phyloP scores from a whole-genome alignment of 345 rosid species.

The Eucalyptus pumila region DNA sequence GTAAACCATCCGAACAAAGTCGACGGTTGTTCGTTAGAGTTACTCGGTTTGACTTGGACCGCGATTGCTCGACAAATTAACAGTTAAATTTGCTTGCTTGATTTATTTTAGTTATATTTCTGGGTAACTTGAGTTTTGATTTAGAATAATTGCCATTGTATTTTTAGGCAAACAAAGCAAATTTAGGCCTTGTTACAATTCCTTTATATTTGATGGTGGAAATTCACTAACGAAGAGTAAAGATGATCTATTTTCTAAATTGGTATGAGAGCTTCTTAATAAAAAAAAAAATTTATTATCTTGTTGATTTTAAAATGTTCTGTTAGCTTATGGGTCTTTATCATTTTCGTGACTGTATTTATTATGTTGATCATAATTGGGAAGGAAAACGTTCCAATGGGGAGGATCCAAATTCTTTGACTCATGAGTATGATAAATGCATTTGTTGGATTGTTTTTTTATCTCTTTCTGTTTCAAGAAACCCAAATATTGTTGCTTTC shows the following conservation, averaged over 20 bases:
- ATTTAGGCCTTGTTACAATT: neutral
- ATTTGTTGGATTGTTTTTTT: neutral
- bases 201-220: neutral
- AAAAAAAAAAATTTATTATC: too few relatives aligned
- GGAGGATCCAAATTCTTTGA: neutral
- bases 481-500: neutral
- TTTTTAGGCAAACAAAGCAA: neutral
- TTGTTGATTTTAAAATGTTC: neutral
- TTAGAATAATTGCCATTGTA: neutral
- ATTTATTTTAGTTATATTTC: too few relatives aligned
- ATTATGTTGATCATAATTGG: neutral
- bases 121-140: neutral
- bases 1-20: too few relatives aligned
- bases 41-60: too few relatives aligned
- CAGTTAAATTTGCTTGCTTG: neutral
- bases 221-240: neutral
- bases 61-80: too few relatives aligned
- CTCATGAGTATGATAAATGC: neutral
- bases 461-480: neutral
- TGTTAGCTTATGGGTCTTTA: neutral
- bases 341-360: neutral
- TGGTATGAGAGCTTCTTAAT: neutral
- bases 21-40: too few relatives aligned
- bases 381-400: neutral
- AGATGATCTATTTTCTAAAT: neutral